A percentile compares a stretch with the other conserved stretches of the same genome.
Conservation (phyloP, 306 rosid species). For the Carpinus fangiana region DNA sequence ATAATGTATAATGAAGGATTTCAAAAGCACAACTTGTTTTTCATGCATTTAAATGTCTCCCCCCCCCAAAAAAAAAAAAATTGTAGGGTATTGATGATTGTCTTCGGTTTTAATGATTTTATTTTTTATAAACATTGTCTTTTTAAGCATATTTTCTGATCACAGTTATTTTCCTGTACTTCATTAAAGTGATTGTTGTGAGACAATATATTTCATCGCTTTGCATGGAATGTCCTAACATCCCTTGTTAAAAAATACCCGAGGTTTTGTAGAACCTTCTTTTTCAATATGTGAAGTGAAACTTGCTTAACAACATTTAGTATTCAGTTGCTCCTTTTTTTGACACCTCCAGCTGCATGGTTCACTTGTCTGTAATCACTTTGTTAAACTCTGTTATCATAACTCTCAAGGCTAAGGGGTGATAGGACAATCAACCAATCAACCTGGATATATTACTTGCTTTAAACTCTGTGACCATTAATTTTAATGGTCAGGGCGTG, state of each 20-base stretch:
- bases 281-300: background rate
- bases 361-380: background rate
- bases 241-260: background rate
- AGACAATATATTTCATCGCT: background rate
- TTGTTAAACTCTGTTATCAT: background rate
- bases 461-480: too few species aligned
- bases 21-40: background rate
- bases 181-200: background rate
- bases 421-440: background rate
- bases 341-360: background rate
- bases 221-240: background rate
- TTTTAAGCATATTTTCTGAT: background rate
- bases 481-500: background rate
- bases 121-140: background rate
- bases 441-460: background rate
- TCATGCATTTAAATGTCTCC: background rate
- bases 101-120: too few species aligned
- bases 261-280: background rate
- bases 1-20: too few species aligned
- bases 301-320: background rate
- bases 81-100: background rate
- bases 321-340: background rate
- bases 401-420: background rate
- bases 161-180: background rate
- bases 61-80: background rate